Percentiles rank a stretch among this genome's conserved stretches.
These are phyloP conservation scores for Lactarius hatsudake DNA, from an alignment of 768 basidiomycete genomes.

Conservation along the genomic window DNA sequence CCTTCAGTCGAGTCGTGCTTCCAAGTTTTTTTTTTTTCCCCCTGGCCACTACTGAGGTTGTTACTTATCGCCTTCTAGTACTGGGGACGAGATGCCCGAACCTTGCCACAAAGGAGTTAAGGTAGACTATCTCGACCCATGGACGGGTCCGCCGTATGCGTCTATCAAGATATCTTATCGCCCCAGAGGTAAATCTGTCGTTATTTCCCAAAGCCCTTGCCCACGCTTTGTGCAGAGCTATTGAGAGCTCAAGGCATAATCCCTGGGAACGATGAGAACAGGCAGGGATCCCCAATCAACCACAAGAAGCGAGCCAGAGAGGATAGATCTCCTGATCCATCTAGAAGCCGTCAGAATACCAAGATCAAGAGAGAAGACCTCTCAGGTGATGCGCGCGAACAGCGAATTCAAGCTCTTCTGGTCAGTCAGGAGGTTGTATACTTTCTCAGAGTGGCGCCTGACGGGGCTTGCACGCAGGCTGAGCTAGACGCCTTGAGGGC, in stretches of 20 bases:
- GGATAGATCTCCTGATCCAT: conserved; percentile 5
- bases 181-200: conserved; percentile 9
- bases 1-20: not conserved
- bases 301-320: conserved; percentile 10
- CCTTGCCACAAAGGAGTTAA: not conserved
- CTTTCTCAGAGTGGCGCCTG: not conserved
- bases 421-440: not conserved
- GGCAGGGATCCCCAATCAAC: not conserved
- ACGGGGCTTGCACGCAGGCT: not conserved
- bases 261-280: not conserved
- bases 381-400: not conserved
- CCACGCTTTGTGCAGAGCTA: conserved; percentile 4
- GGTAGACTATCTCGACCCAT: conserved; percentile 1
- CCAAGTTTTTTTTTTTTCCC: too few relatives aligned
- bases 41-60: not conserved
- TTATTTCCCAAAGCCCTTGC: not conserved
- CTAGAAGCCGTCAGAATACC: not conserved
- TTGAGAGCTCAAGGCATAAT: conserved; percentile 21
- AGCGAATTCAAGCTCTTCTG: conserved; percentile 17
- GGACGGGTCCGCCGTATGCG: not conserved
- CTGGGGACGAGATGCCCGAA: conserved; percentile 7
- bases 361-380: conserved; percentile 1
- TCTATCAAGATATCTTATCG: conserved; percentile 20
- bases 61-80: not conserved
- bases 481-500: conserved; percentile 1